phyloP scores from a whole-genome alignment of 2,329 filamentous ascomycete species.

The Aspergillus sp. region DNA sequence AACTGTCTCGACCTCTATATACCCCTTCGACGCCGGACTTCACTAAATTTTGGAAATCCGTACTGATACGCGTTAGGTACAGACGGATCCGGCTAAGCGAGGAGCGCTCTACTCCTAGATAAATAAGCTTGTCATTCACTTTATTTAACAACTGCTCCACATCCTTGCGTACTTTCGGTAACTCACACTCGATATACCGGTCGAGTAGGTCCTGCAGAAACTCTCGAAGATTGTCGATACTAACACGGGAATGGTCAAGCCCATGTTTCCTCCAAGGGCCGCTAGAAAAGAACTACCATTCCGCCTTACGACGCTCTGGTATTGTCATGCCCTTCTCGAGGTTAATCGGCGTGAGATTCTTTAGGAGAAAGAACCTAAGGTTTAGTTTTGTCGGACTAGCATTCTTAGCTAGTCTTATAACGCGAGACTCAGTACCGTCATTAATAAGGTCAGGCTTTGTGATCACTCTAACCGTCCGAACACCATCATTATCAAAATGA shows the following conservation, averaged over 20 bases:
- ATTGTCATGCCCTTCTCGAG: slow-evolving; percentile 7
- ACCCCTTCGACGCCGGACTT: slow-evolving; percentile 12
- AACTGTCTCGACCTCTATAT: slow-evolving; percentile 10
- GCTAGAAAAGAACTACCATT: slow-evolving; percentile 10
- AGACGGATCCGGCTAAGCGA: slow-evolving; percentile 10
- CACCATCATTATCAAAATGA: slow-evolving; percentile 20
- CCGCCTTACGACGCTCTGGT: slow-evolving; percentile 3
- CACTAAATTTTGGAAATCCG: slow-evolving; percentile 11
- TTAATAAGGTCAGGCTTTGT: slow-evolving; percentile 37
- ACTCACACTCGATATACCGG: slow-evolving; percentile 11
- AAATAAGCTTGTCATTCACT: slow-evolving; percentile 6
- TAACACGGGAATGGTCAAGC: slow-evolving; percentile 10
- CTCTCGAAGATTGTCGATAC: slow-evolving; percentile 11
- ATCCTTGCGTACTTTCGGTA: slow-evolving; percentile 14
- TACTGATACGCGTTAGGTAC: slow-evolving; percentile 13
- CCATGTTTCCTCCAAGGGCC: slow-evolving; percentile 9
- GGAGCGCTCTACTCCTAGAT: slow-evolving; percentile 9
- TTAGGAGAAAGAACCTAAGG: slow-evolving; percentile 20
- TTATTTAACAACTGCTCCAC: slow-evolving; percentile 6
- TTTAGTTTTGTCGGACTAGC: slow-evolving; percentile 17
- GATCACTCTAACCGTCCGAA: slow-evolving; percentile 37
- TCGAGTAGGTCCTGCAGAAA: slow-evolving; percentile 14
- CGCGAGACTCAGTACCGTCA: slow-evolving; percentile 11
- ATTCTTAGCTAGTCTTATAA: slow-evolving; percentile 18
- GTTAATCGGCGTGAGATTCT: slow-evolving; percentile 16